Conservation (phyloP, 1,139 yeast genomes). For the Taphrina confusa region DNA sequence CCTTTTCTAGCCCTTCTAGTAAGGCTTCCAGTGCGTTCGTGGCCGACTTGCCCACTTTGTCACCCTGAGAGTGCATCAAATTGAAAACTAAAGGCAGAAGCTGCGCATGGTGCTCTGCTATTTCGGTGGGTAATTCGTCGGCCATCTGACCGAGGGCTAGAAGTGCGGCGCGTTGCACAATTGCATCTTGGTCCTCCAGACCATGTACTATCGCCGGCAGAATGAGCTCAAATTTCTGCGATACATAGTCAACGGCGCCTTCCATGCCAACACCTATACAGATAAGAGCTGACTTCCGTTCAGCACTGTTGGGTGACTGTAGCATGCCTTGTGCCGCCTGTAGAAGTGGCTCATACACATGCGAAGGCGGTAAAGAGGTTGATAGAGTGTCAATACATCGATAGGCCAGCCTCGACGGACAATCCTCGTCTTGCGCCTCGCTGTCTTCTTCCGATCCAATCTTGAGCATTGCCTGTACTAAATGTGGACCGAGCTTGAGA, state of each 20-base stretch:
- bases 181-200: constrained; percentile 70
- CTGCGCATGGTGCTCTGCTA: constrained; percentile 78
- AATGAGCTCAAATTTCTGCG: constrained; percentile 71
- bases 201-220: constrained; percentile 75
- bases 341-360: constrained; percentile 78
- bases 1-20: constrained; percentile 86
- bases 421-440: constrained; percentile 76
- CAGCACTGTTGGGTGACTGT: constrained; percentile 65
- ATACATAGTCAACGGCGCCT: constrained; percentile 92
- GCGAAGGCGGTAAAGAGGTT: constrained; percentile 85
- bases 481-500: constrained; percentile 75
- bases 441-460: constrained; percentile 87
- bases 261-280: constrained; percentile 80
- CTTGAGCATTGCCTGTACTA: constrained; percentile 71
- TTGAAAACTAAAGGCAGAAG: constrained; percentile 83
- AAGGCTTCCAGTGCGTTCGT: constrained; percentile 88
- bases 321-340: constrained; percentile 66
- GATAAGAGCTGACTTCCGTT: constrained; percentile 84
- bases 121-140: constrained; percentile 73
- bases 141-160: constrained; percentile 78
- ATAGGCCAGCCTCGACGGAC: constrained; percentile 75
- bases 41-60: constrained; percentile 85
- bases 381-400: constrained; percentile 79
- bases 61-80: constrained; percentile 84
- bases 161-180: constrained; percentile 84